Conservation (phyloP, 108 stramenopile species). For the Cyclostephanos tholiformis region DNA sequence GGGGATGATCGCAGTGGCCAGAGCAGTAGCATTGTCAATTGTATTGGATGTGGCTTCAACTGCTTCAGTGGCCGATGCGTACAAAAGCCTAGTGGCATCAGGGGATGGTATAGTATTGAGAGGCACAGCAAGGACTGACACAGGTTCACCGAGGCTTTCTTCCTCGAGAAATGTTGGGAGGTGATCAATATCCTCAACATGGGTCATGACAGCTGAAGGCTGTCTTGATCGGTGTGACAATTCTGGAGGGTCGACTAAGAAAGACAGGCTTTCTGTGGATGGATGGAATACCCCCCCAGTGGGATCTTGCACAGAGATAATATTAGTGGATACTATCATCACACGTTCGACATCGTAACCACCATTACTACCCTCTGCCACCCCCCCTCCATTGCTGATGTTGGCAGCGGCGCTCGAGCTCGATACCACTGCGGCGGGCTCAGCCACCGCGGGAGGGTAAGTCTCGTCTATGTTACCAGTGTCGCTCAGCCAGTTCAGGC, state of each 20-base stretch:
- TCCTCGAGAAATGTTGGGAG: conserved; percentile 3
- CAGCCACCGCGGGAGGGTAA: conserved; percentile 56
- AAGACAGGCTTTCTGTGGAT: conserved; percentile 8
- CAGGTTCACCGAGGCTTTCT: background rate
- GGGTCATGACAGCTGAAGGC: too few species aligned
- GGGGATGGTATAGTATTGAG: background rate
- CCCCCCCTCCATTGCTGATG: background rate
- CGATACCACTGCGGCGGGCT: conserved; percentile 19
- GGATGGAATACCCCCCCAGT: conserved; percentile 7
- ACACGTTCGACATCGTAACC: background rate
- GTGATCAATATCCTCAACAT: conserved; percentile 8
- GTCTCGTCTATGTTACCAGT: conserved; percentile 82
- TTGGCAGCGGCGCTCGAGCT: conserved; percentile 9
- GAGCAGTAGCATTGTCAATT: background rate
- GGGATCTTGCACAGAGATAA: conserved; percentile 4
- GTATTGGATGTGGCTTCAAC: conserved; percentile 21
- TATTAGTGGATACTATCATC: background rate
- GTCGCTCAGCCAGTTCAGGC: conserved; percentile 84
- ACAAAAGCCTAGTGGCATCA: conserved; percentile 5
- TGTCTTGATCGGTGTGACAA: background rate
- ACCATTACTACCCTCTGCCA: too few species aligned
- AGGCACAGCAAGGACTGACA: background rate
- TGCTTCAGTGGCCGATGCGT: conserved; percentile 48
- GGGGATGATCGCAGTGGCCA: background rate
- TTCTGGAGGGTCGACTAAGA: conserved; percentile 14